Percentiles rank a stretch among this genome's conserved stretches.
phyloP scores from a whole-genome alignment of 2,329 filamentous ascomycete genomes.

The Tolypocladium guangdongense region DNA sequence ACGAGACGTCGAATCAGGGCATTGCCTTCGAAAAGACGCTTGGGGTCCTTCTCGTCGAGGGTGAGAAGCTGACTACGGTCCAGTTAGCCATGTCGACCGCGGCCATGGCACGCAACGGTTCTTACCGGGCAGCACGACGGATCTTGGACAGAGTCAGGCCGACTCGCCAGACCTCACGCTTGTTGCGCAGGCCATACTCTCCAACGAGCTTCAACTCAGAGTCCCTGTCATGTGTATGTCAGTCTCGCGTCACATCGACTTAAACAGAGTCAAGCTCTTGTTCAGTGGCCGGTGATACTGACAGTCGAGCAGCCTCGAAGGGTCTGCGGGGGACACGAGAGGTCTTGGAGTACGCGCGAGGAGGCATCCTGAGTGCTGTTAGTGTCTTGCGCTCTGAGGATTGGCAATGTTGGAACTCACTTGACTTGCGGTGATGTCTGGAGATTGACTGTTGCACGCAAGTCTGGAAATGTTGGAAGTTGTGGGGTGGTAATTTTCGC shows the following conservation, averaged over 20 bases:
- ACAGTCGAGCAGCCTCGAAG: constrained; percentile 99
- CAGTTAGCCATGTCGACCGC: constrained; percentile 12
- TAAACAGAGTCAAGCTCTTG: constrained; percentile 95
- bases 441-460: constrained; percentile 20
- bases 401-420: constrained; percentile 18
- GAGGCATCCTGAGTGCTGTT: constrained; percentile 27
- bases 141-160: constrained; percentile 99
- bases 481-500: constrained; percentile 22
- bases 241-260: constrained; percentile 73
- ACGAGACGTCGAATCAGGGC: constrained; percentile 99
- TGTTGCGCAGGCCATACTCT: constrained; percentile 99
- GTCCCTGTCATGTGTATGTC: constrained; percentile 65
- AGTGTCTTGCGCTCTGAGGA: constrained; percentile 10
- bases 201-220: constrained; percentile 99
- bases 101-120: not conserved
- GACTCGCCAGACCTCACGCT: constrained; percentile 99
- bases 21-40: constrained; percentile 99
- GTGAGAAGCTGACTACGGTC: constrained; percentile 86
- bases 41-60: constrained; percentile 99
- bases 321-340: constrained; percentile 97
- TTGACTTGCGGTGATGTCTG: constrained; percentile 27
- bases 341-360: constrained; percentile 88
- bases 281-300: constrained; percentile 96
- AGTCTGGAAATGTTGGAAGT: constrained; percentile 17
- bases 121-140: constrained; percentile 98